Conservation (phyloP, 148 eudicot species). For the Camellia sinensis region DNA sequence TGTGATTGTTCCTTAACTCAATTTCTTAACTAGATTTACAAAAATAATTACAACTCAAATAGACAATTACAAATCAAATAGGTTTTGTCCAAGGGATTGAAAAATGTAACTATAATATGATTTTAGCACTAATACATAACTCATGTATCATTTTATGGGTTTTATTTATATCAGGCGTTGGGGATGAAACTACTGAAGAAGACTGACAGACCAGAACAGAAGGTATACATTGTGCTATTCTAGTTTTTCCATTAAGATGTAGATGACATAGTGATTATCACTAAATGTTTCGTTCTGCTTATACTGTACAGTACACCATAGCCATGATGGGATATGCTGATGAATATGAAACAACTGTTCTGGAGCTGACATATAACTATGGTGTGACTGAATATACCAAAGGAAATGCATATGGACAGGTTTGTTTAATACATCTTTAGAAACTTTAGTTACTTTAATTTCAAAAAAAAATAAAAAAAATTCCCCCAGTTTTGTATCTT, state of each 20-base stretch:
- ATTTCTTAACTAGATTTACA: too few relatives aligned
- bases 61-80: too few relatives aligned
- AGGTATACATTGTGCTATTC: constrained; percentile 39
- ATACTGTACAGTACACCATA: constrained; percentile 54
- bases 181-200: constrained; percentile 80
- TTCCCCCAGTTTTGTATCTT: background rate
- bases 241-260: background rate
- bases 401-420: constrained; percentile 98
- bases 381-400: constrained; percentile 87
- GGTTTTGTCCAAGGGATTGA: too few relatives aligned
- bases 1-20: too few relatives aligned
- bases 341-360: constrained; percentile 63
- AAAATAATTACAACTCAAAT: too few relatives aligned
- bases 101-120: too few relatives aligned
- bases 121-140: background rate
- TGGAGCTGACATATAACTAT: constrained; percentile 88
- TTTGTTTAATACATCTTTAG: constrained; percentile 16
- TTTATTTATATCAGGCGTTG: constrained; percentile 53
- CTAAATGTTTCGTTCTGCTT: background rate
- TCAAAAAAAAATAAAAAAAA: too few relatives aligned
- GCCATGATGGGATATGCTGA: constrained; percentile 96
- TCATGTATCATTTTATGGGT: background rate
- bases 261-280: background rate
- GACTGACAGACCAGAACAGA: constrained; percentile 78
- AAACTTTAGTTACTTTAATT: background rate